Conservation (phyloP, 2,329 filamentous ascomycete genomes). For the Colletotrichum echinochloae region DNA sequence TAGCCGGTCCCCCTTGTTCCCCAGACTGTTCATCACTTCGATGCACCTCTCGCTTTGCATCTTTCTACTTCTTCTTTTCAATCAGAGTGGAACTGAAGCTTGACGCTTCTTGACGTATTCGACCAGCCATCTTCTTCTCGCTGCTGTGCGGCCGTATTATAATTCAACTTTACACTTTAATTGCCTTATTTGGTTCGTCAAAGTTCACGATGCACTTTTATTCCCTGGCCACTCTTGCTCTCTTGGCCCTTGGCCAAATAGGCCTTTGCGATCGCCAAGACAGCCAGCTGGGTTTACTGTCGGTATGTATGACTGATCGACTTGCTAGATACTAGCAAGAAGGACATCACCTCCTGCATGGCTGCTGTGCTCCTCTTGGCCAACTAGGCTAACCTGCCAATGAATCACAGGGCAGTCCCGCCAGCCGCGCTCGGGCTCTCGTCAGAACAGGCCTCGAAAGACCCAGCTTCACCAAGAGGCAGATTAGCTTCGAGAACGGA, state of each 20-base stretch:
- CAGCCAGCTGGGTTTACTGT: slow-evolving; percentile 17
- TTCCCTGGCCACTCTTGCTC: slow-evolving; percentile 2
- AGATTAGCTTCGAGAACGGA: slow-evolving; percentile 26
- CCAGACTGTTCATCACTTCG: slow-evolving; percentile 18
- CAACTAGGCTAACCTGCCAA: background rate
- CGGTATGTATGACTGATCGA: slow-evolving; percentile 1
- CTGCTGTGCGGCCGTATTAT: slow-evolving; percentile 21
- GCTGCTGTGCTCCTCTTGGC: too few species aligned
- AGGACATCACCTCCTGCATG: too few species aligned
- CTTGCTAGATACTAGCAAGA: background rate
- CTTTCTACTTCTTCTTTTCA: background rate
- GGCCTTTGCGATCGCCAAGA: slow-evolving; percentile 35
- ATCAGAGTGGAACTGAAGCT: background rate
- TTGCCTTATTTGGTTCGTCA: background rate
- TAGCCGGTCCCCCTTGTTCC: slow-evolving; percentile 19
- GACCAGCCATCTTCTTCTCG: background rate
- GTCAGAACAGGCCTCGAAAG: slow-evolving; percentile 10
- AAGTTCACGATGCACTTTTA: slow-evolving; percentile 18
- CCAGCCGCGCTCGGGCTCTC: slow-evolving; percentile 30
- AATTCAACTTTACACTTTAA: background rate
- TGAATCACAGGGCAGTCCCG: slow-evolving; percentile 18
- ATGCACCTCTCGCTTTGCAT: background rate
- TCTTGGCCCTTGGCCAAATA: slow-evolving; percentile 32
- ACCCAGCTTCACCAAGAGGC: slow-evolving; percentile 15
- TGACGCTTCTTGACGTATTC: slow-evolving; percentile 22